Conservation (phyloP, 2,329 filamentous ascomycete genomes). For the Didymella arachidicola region DNA sequence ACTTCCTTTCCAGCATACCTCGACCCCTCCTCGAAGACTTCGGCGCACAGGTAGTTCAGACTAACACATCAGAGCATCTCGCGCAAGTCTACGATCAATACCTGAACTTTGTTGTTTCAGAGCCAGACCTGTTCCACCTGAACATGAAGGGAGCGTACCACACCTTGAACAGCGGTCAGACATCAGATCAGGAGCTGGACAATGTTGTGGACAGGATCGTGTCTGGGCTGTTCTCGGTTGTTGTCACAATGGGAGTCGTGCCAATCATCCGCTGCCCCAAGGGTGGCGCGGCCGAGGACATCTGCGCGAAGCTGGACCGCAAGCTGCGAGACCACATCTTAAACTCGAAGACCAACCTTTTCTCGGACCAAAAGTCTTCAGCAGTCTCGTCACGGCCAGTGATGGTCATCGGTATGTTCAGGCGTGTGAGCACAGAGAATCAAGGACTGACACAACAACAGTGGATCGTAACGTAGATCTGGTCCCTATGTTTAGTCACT, state of each 20-base stretch:
- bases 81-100: conserved; percentile 96
- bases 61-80: conserved; percentile 87
- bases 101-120: conserved; percentile 94
- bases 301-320: conserved; percentile 90
- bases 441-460: conserved; percentile 55
- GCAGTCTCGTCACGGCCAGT: conserved; percentile 78
- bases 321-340: conserved; percentile 96
- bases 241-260: conserved; percentile 98
- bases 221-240: conserved; percentile 94
- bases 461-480: conserved; percentile 95
- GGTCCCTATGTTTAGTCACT: conserved; percentile 98
- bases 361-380: conserved; percentile 72
- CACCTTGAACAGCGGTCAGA: conserved; percentile 93
- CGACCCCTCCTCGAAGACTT: conserved; percentile 93
- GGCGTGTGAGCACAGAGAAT: conserved; percentile 63
- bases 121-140: conserved; percentile 93
- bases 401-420: conserved; percentile 80
- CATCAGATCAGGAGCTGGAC: conserved; percentile 89
- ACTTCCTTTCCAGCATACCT: conserved; percentile 94
- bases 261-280: conserved; percentile 96
- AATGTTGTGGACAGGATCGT: conserved; percentile 88
- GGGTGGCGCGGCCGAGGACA: conserved; percentile 90
- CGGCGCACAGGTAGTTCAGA: conserved; percentile 82
- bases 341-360: conserved; percentile 97
- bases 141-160: conserved; percentile 95